phyloP scores from a whole-genome alignment of 2,329 filamentous ascomycete genomes.

The Albifimbria verrucaria region DNA sequence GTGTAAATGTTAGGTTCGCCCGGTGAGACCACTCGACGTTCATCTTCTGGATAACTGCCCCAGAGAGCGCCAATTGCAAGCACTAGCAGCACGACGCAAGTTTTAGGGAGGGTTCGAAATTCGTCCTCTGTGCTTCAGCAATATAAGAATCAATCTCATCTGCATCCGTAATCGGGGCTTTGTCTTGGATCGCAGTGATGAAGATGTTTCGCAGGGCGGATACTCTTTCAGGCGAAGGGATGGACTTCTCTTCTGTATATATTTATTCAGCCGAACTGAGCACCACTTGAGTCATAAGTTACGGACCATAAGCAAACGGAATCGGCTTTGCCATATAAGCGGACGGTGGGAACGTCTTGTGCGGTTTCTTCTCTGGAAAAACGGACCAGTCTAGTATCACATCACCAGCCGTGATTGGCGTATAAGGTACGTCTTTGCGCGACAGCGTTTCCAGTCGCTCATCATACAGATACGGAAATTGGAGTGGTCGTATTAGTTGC shows the following conservation, averaged over 20 bases:
- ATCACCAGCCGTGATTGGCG: conserved; percentile 11
- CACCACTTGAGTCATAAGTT: not conserved
- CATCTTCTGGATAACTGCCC: conserved; percentile 1
- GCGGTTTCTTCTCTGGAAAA: conserved; percentile 7
- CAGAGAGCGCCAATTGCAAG: conserved; percentile 11
- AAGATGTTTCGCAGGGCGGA: conserved; percentile 9
- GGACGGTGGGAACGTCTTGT: conserved; percentile 8
- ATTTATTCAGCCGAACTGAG: not conserved
- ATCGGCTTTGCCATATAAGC: conserved; percentile 10
- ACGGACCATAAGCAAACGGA: conserved; percentile 8
- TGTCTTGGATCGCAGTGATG: conserved; percentile 8
- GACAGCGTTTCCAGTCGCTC: conserved; percentile 10
- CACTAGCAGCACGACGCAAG: conserved; percentile 10
- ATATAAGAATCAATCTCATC: conserved; percentile 9
- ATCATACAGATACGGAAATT: conserved; percentile 4
- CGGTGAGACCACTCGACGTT: too few relatives aligned
- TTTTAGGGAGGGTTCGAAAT: conserved; percentile 9
- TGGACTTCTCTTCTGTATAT: conserved; percentile 1
- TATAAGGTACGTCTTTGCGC: conserved; percentile 10
- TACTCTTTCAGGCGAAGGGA: conserved; percentile 7
- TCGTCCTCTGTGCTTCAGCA: conserved; percentile 13
- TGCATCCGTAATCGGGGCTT: conserved; percentile 8
- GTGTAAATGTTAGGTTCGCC: too few relatives aligned
- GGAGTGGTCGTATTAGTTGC: conserved; percentile 3
- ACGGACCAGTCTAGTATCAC: conserved; percentile 11